phyloP scores from a whole-genome alignment of 352 stramenopile genomes.

The Globisporangium echinulatum region DNA sequence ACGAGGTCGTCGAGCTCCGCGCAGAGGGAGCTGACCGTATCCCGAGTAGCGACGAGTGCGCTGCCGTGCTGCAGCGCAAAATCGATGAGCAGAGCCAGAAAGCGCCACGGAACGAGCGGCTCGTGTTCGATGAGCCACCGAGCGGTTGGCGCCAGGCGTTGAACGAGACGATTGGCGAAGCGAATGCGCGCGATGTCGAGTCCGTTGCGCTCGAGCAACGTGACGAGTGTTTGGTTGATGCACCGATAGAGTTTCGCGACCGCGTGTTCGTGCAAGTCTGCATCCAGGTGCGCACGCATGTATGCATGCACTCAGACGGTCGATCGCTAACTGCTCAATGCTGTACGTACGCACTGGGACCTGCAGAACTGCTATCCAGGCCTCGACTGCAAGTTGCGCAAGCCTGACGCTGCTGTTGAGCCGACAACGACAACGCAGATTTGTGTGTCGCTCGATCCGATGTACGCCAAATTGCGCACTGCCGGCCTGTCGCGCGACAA shows the following conservation, averaged over 20 bases:
- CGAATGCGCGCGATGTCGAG: conserved; percentile 12
- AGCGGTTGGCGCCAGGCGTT: conserved; percentile 47
- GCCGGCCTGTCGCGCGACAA: conserved; percentile 45
- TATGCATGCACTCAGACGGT: neutral
- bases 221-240: conserved; percentile 21
- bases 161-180: conserved; percentile 18
- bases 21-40: conserved; percentile 15
- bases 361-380: conserved; percentile 55
- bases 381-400: conserved; percentile 54
- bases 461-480: conserved; percentile 64
- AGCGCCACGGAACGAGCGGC: conserved; percentile 27
- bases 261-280: conserved; percentile 66
- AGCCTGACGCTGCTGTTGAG: conserved; percentile 6
- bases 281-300: conserved; percentile 42
- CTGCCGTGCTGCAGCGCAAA: conserved; percentile 26
- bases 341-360: neutral
- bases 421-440: conserved; percentile 23
- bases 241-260: conserved; percentile 42
- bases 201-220: conserved; percentile 16
- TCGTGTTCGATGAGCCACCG: conserved; percentile 46
- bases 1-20: conserved; percentile 32
- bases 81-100: conserved; percentile 14
- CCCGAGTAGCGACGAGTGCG: conserved; percentile 27
- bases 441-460: conserved; percentile 45
- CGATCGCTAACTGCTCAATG: neutral